phyloP scores from a whole-genome alignment of 768 basidiomycete genomes.

The Phlegmacium glaucopus region DNA sequence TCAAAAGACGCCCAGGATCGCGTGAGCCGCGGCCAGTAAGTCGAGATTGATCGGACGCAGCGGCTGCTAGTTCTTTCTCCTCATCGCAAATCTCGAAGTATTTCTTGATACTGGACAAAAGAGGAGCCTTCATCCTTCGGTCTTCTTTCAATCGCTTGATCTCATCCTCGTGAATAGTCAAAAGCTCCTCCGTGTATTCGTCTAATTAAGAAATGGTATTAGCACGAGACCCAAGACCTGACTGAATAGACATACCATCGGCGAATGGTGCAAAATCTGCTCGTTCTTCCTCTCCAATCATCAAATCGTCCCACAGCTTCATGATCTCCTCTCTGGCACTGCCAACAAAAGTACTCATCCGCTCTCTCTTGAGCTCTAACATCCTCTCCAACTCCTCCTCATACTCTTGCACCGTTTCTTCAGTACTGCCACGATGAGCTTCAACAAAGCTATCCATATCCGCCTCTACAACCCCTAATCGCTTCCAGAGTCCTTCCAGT shows the following conservation, averaged over 20 bases:
- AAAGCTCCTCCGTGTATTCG: slow-evolving; percentile 85
- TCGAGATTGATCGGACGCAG: slow-evolving; percentile 78
- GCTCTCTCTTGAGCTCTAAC: slow-evolving; percentile 82
- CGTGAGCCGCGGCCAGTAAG: slow-evolving; percentile 77
- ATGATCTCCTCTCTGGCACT: slow-evolving; percentile 81
- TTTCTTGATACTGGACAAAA: slow-evolving; percentile 75
- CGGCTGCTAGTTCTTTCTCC: slow-evolving; percentile 80
- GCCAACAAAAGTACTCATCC: slow-evolving; percentile 80
- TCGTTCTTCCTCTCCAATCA: slow-evolving; percentile 81
- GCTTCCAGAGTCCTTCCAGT: slow-evolving; percentile 85
- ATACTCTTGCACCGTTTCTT: slow-evolving; percentile 75
- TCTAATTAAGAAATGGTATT: slow-evolving; percentile 41
- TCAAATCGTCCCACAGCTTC: slow-evolving; percentile 80
- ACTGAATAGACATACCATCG: slow-evolving; percentile 56
- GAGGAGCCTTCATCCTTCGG: slow-evolving; percentile 68
- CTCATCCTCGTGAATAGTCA: slow-evolving; percentile 83
- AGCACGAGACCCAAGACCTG: background rate
- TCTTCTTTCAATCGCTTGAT: slow-evolving; percentile 81
- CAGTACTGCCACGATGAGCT: slow-evolving; percentile 75
- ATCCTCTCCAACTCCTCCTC: slow-evolving; percentile 89
- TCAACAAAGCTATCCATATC: slow-evolving; percentile 96
- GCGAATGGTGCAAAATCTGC: slow-evolving; percentile 77
- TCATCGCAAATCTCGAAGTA: slow-evolving; percentile 92
- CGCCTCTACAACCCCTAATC: slow-evolving; percentile 74
- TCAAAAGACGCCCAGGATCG: slow-evolving; percentile 80